phyloP scores from a whole-genome alignment of 2,329 filamentous ascomycete species.

The Botryotinia convoluta region DNA sequence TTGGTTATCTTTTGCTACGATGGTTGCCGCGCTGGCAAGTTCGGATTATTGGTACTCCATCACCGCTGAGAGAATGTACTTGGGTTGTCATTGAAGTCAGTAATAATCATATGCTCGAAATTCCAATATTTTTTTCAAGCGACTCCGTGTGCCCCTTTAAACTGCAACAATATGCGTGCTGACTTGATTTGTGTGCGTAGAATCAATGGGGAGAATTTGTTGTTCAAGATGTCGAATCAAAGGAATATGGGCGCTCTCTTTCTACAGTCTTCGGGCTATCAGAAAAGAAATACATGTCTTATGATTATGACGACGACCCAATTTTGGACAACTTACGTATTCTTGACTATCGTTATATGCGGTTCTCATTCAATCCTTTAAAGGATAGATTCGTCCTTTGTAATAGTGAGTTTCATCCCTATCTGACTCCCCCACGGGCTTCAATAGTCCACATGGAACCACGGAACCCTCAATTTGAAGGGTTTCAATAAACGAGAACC shows the following conservation, averaged over 20 bases:
- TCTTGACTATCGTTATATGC: constrained; percentile 90
- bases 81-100: constrained; percentile 89
- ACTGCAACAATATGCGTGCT: constrained; percentile 24
- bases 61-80: constrained; percentile 69
- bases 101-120: constrained; percentile 21
- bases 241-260: constrained; percentile 52
- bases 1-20: constrained; percentile 80
- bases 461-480: not conserved
- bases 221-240: constrained; percentile 64
- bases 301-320: constrained; percentile 74
- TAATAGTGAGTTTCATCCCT: constrained; percentile 51
- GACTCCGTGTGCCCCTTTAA: not conserved
- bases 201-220: constrained; percentile 96
- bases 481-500: not conserved
- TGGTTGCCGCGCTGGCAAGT: constrained; percentile 92
- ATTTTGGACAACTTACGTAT: constrained; percentile 71
- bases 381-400: constrained; percentile 86
- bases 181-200: constrained; percentile 42
- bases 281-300: constrained; percentile 57
- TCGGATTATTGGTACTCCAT: constrained; percentile 65
- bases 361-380: constrained; percentile 84
- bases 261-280: constrained; percentile 65
- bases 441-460: not conserved
- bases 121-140: constrained; percentile 2
- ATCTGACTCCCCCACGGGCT: not conserved